Evolutionary conservation across 306 rosid species (phyloP).

Genomic region (Mimosa bimucronata): DNA sequence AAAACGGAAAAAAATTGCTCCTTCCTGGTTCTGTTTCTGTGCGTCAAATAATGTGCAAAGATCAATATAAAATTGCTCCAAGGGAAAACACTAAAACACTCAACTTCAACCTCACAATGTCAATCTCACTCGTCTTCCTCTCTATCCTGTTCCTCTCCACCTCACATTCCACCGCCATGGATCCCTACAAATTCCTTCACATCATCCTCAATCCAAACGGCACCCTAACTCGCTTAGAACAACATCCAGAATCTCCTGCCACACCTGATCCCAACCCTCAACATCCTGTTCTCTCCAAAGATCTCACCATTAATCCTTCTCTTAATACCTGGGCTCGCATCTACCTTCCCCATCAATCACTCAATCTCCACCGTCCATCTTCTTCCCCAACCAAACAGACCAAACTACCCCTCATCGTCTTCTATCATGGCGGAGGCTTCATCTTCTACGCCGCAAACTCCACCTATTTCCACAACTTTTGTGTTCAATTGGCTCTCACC

Average conservation of each 20-base stretch:
- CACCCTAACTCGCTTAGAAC: background rate
- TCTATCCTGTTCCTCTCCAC: background rate
- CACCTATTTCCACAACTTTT: background rate
- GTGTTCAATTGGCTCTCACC: background rate
- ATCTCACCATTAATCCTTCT: background rate
- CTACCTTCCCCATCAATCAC: background rate
- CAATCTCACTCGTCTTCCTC: background rate
- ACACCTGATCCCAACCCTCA: background rate
- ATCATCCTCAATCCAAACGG: background rate
- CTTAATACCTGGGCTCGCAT: background rate
- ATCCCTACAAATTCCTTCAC: background rate
- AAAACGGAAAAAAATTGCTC: too few relatives aligned
- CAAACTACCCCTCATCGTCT: background rate
- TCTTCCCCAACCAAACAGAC: too few relatives aligned
- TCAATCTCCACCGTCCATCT: background rate
- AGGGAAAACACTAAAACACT: too few relatives aligned
- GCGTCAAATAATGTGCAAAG: background rate
- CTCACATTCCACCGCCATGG: background rate
- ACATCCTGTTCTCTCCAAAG: background rate
- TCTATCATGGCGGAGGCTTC: background rate
- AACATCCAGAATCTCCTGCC: background rate
- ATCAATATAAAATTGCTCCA: background rate
- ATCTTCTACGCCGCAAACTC: background rate
- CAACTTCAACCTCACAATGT: background rate
- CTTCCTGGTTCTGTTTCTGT: too few relatives aligned